phyloP scores from a whole-genome alignment of 2,329 filamentous ascomycete genomes.

The Gliomastix tumulicola region DNA sequence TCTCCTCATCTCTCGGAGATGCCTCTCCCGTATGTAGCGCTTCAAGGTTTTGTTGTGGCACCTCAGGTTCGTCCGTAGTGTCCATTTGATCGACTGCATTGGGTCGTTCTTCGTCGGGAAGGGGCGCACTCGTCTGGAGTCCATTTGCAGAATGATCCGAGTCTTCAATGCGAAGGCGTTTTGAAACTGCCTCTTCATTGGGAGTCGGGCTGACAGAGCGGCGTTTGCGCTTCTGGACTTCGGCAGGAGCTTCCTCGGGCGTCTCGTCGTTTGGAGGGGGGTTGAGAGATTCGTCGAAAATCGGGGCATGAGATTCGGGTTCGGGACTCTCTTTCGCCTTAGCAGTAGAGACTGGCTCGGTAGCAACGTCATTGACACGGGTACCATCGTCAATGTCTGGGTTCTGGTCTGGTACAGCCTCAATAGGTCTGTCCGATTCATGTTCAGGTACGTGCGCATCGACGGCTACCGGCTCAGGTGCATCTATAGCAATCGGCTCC shows the following conservation, averaged over 20 bases:
- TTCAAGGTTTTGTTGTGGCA: not conserved
- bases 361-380: not conserved
- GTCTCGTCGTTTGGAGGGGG: not conserved
- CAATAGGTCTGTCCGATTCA: no score
- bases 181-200: slow-evolving; percentile 44
- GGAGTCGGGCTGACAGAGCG: slow-evolving; percentile 56
- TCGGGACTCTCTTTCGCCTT: no score
- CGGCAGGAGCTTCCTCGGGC: no score
- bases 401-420: no score
- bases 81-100: not conserved
- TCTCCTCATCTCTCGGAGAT: no score
- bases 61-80: not conserved
- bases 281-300: not conserved
- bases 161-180: slow-evolving; percentile 47
- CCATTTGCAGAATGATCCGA: no score
- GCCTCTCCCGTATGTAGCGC: not conserved
- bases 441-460: no score
- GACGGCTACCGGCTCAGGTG: not conserved
- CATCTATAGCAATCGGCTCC: no score
- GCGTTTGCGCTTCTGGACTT: slow-evolving; percentile 59
- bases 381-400: not conserved
- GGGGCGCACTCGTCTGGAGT: slow-evolving; percentile 13
- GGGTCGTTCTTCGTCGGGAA: slow-evolving; percentile 8
- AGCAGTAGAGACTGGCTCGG: not conserved
- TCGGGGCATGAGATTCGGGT: no score